phyloP scores from a whole-genome alignment of 2,329 filamentous ascomycete genomes.

The Pyrenophora teres region DNA sequence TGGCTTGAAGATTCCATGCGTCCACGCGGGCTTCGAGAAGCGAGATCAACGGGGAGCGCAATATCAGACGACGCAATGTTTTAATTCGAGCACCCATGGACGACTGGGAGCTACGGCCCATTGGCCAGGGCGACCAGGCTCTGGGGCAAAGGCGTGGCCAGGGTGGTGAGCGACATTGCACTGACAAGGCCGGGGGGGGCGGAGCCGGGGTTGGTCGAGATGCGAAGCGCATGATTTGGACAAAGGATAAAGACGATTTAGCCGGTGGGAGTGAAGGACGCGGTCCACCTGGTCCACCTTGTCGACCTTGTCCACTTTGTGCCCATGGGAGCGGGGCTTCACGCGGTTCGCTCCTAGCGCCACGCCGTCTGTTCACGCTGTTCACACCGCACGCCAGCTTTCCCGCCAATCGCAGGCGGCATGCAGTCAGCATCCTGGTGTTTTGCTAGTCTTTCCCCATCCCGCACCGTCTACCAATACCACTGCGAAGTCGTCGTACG shows the following conservation, averaged over 20 bases:
- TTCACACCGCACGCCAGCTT: slow-evolving; percentile 13
- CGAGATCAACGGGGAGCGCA: slow-evolving; percentile 40
- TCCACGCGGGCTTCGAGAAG: slow-evolving; percentile 47
- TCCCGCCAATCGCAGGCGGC: slow-evolving; percentile 13
- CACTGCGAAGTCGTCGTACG: slow-evolving; percentile 8
- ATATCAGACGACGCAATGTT: slow-evolving; percentile 40
- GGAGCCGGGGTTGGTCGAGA: not conserved
- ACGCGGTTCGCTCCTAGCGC: slow-evolving; percentile 9
- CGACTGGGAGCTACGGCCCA: slow-evolving; percentile 21
- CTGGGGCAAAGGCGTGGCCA: slow-evolving; percentile 20
- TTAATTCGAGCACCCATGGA: slow-evolving; percentile 32
- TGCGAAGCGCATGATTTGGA: slow-evolving; percentile 5
- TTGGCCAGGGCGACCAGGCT: slow-evolving; percentile 30
- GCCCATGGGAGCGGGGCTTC: slow-evolving; percentile 1
- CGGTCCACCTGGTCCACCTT: too few species aligned
- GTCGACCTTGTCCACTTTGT: too few species aligned
- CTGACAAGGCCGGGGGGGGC: slow-evolving; percentile 1
- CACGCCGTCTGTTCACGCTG: not conserved
- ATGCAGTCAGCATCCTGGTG: too few species aligned
- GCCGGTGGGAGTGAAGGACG: slow-evolving; percentile 6
- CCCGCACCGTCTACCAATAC: slow-evolving; percentile 17
- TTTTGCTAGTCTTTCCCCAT: too few species aligned
- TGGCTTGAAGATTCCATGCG: slow-evolving; percentile 46
- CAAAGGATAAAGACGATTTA: slow-evolving; percentile 12
- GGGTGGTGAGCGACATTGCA: slow-evolving; percentile 4